Percentiles rank a stretch among this genome's conserved stretches.
Evolutionary conservation across 371 early-diverging fungal species (phyloP).

Genomic region (Mortierella sp.): DNA sequence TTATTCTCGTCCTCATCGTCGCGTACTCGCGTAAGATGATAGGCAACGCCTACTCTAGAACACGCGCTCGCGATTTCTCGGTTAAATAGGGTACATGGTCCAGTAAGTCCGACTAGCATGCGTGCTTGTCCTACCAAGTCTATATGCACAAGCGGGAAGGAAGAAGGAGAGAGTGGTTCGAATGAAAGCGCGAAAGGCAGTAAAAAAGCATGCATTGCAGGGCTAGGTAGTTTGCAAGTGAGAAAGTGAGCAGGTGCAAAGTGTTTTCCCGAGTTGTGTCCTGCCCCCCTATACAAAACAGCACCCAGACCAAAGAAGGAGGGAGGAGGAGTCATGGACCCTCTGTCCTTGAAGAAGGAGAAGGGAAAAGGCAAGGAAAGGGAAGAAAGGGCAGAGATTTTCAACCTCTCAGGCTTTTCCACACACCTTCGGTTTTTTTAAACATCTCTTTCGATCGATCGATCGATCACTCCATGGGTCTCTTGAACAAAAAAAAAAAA

Average conservation of each 20-base stretch:
- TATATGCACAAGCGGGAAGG: neutral
- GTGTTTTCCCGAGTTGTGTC: neutral
- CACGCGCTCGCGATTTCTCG: too few species aligned
- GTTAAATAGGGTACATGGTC: too few species aligned
- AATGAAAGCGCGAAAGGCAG: neutral
- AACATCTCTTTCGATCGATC: constrained; percentile 18
- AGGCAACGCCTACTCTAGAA: too few species aligned
- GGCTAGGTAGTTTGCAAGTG: too few species aligned
- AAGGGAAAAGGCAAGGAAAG: neutral
- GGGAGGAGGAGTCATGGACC: neutral
- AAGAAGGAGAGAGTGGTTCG: neutral
- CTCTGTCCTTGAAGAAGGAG: neutral
- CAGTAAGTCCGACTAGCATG: too few species aligned
- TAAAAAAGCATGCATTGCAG: neutral
- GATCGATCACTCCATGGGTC: constrained; percentile 21
- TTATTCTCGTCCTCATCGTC: too few species aligned
- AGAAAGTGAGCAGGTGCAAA: neutral
- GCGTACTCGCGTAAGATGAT: too few species aligned
- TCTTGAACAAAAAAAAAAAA: neutral
- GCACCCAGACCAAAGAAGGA: neutral
- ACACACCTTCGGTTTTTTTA: neutral
- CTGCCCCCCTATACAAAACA: neutral
- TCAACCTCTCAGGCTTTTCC: neutral
- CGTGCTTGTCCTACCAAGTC: too few species aligned
- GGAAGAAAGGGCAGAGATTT: neutral